Evolutionary conservation across 139 green algal genomes (phyloP).

Genomic region (Edaphochlamys debaryana): DNA sequence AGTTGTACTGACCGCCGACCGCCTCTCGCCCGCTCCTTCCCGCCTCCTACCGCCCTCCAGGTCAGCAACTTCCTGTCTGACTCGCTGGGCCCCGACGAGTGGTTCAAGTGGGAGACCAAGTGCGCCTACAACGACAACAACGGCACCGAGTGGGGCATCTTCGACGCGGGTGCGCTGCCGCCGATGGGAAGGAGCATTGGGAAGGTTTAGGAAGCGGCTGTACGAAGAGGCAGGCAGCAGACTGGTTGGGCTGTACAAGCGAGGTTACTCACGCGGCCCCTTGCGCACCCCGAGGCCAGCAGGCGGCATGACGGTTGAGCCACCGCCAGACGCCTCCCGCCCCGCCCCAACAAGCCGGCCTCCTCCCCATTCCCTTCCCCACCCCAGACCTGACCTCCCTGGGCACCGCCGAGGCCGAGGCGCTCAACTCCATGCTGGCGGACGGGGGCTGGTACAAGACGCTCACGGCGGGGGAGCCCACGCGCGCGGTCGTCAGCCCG

Average conservation of each 20-base stretch:
- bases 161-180: constrained; percentile 68
- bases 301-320: too few species aligned
- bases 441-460: constrained; percentile 58
- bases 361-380: too few species aligned
- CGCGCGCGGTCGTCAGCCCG: constrained; percentile 59
- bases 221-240: too few species aligned
- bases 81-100: constrained; percentile 70
- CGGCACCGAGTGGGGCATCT: constrained; percentile 60
- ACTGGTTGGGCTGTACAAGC: too few species aligned
- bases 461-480: constrained; percentile 51
- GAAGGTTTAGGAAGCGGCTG: not conserved
- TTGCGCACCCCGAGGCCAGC: too few species aligned
- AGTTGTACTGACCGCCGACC: too few species aligned
- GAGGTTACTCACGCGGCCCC: too few species aligned
- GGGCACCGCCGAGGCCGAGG: constrained; percentile 56
- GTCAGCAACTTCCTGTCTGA: constrained; percentile 71
- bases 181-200: too few species aligned
- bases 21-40: too few species aligned
- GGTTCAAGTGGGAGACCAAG: constrained; percentile 65
- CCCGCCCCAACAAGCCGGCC: too few species aligned
- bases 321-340: too few species aligned
- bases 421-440: constrained; percentile 65
- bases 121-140: constrained; percentile 66
- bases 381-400: constrained; percentile 66
- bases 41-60: too few species aligned